These are phyloP conservation scores for Candida sp. DNA, from an alignment of 1,139 yeast species.

Conservation along the genomic window DNA sequence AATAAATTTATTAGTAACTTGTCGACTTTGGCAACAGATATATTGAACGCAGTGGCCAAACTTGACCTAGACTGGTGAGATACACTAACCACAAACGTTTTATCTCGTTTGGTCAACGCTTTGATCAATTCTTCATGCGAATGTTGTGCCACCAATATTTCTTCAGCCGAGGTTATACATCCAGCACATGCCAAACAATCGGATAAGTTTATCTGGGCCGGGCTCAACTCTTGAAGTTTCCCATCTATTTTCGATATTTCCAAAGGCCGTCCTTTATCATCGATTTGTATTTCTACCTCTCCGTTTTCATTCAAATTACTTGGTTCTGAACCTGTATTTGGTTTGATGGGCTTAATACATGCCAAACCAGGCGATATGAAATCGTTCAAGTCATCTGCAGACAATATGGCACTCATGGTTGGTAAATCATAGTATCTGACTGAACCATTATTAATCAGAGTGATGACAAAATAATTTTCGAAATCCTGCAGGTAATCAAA, in stretches of 20 bases:
- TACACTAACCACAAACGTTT: constrained; percentile 68
- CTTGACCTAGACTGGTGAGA: constrained; percentile 89
- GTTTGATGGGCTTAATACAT: constrained; percentile 64
- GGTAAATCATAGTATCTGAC: not conserved
- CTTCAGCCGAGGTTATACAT: constrained; percentile 96
- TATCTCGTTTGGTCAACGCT: constrained; percentile 39
- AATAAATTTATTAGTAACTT: constrained; percentile 56
- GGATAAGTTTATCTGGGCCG: constrained; percentile 85
- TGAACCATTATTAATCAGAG: not conserved
- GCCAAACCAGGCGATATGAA: constrained; percentile 94
- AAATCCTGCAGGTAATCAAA: not conserved
- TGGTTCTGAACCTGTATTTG: constrained; percentile 6
- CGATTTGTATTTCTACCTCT: constrained; percentile 63
- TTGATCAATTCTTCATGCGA: constrained; percentile 76
- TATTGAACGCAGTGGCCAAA: constrained; percentile 63
- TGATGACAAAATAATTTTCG: not conserved
- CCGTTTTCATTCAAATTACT: constrained; percentile 17
- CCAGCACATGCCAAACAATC: constrained; percentile 98
- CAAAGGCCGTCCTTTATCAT: constrained; percentile 61
- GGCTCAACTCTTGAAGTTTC: constrained; percentile 47
- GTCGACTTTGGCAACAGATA: constrained; percentile 59
- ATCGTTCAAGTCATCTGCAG: constrained; percentile 90
- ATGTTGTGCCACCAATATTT: constrained; percentile 86
- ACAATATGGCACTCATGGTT: constrained; percentile 78
- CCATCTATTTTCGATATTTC: constrained; percentile 67